Percentiles rank a stretch among this genome's conserved stretches.
Conservation (phyloP, 306 rosid genomes). For the Inga oerstediana region DNA sequence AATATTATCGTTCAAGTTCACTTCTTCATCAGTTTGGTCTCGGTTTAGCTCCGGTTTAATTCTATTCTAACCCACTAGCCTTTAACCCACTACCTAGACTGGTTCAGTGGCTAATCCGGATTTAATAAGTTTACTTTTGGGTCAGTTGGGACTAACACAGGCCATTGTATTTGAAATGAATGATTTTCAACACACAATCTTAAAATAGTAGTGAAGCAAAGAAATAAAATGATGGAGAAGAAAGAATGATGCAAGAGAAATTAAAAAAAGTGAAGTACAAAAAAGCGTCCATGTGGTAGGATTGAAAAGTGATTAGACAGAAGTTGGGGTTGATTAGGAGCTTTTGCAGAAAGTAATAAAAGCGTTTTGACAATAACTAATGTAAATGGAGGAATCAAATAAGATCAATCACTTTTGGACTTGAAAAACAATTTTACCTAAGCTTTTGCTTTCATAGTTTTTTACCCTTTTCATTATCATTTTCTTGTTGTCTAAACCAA, state of each 20-base stretch:
- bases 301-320: background rate
- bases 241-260: background rate
- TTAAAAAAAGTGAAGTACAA: background rate
- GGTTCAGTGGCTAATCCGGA: too few species aligned
- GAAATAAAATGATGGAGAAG: background rate
- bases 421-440: too few species aligned
- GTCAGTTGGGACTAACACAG: background rate
- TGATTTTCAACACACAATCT: too few species aligned
- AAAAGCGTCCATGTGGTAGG: background rate
- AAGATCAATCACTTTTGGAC: background rate
- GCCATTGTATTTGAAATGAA: background rate
- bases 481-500: background rate
- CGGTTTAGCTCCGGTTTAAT: too few species aligned
- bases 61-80: too few species aligned
- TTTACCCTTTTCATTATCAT: background rate
- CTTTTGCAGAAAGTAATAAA: background rate
- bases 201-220: too few species aligned
- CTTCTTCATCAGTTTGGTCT: too few species aligned
- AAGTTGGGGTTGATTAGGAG: background rate
- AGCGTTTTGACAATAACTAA: background rate
- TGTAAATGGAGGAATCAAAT: background rate
- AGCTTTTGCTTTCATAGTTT: too few species aligned
- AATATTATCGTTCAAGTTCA: too few species aligned
- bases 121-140: background rate
- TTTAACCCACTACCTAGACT: too few species aligned